Evolutionary conservation across 108 stramenopile species (phyloP), one percentile per base, ranked within the genome.

Genomic region (Pseudonitzschia pungens): DNA sequence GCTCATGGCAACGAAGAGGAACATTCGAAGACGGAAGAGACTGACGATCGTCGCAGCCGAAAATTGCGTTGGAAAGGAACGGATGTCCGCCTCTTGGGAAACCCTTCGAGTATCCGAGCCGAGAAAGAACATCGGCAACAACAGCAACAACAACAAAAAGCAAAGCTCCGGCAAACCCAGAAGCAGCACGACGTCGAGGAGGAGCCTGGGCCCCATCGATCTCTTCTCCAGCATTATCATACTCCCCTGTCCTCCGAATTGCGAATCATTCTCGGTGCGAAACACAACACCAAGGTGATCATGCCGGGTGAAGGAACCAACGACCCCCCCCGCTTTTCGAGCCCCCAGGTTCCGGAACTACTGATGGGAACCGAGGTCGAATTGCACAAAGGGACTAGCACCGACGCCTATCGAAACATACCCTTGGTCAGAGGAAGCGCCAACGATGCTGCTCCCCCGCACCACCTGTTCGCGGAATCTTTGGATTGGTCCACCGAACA

Each of bases 401-500:
- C 20, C 59, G 48, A 41, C 28, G 33, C 14, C 48, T 18, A 28
- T 12, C 29, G 7, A 68, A 68, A 16, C 36, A 36, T 36, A 6
- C 36, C 36, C 36, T 36, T 36, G 36, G 33, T 51, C 48, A 28
- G 51, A 26, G 50, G 4, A 29, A 11, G 14, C 55, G 3, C 5
- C 31, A 27, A 33, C 40, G 62, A 63, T 4, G 27, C 1, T 63
- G 8, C 8, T 29, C 45, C 45, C 0, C n/a, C 66, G 45, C 41
- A 57, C 12, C 68, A 77, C 27, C 21, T 16, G 10, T 82, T 74
- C 65, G 0, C 44, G 5, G 48, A 22, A 10, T 72, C 71, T 59
- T 74, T 92, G 67, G 85, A 92, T 74, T 92, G 91, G 91, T 82
- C 87, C 0, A 90, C 91, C 16, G 51, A 52, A 5, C 68, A 88